Conservation (phyloP, 257 asterid species). For the Nemophila menziesii region DNA sequence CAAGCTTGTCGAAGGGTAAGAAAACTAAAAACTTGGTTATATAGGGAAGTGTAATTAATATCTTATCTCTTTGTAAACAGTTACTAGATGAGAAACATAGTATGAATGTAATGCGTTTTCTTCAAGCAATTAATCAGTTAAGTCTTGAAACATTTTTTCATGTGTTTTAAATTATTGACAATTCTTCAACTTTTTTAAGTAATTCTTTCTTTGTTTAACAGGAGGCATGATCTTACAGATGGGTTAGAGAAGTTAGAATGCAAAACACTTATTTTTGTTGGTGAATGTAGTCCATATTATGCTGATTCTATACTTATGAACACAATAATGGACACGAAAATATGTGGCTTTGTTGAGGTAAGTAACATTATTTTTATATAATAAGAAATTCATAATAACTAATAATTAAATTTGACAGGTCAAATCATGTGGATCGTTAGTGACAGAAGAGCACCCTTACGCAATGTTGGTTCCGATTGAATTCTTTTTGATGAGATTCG, state of each 20-base stretch:
- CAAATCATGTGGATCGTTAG: conserved; percentile 67
- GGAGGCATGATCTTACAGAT: conserved; percentile 57
- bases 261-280: conserved; percentile 55
- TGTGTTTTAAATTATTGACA: not conserved
- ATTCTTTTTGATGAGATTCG: conserved; percentile 59
- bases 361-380: not conserved
- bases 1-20: conserved; percentile 10
- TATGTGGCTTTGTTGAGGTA: conserved; percentile 66
- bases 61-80: conserved; percentile 22
- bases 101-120: conserved; percentile 54
- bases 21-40: not conserved
- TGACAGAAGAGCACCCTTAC: conserved; percentile 72
- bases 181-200: not conserved
- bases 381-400: not conserved
- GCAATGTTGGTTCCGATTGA: conserved; percentile 67
- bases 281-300: conserved; percentile 65
- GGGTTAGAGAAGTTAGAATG: conserved; percentile 44
- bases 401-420: conserved; percentile 23
- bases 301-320: conserved; percentile 65
- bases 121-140: conserved; percentile 60
- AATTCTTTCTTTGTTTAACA: conserved; percentile 12
- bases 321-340: conserved; percentile 49
- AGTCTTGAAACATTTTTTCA: conserved; percentile 1
- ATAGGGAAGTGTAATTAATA: too few species aligned
- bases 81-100: conserved; percentile 60